Percentiles rank a stretch among this genome's conserved stretches.
These are phyloP conservation scores for Clitoria ternatea DNA, from an alignment of 306 rosid species.

Conservation along the genomic window DNA sequence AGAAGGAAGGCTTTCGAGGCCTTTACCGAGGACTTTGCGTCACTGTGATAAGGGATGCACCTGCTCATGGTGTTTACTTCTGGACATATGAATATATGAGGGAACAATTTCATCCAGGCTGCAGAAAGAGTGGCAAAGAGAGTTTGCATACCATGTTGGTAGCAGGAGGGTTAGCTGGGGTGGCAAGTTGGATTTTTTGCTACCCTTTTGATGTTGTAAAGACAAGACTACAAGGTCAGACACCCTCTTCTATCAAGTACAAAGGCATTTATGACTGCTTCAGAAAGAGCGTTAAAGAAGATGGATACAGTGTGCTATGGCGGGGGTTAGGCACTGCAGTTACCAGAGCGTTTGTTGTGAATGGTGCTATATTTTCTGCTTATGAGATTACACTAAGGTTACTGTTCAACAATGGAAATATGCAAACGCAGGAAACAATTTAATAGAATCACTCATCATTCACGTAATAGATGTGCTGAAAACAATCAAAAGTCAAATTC, in stretches of 20 bases:
- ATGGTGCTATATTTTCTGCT: constrained; percentile 78
- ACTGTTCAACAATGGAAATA: constrained; percentile 43
- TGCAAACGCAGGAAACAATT: constrained; percentile 36
- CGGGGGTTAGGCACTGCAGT: constrained; percentile 83
- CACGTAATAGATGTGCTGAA: background rate
- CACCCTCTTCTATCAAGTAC: constrained; percentile 45
- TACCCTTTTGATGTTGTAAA: constrained; percentile 81
- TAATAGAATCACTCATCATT: background rate
- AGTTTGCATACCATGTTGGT: constrained; percentile 59
- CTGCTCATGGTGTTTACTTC: constrained; percentile 66
- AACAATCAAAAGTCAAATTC: background rate
- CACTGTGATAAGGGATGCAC: constrained; percentile 67
- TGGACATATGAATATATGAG: constrained; percentile 73
- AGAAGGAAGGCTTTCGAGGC: constrained; percentile 59
- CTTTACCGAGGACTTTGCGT: constrained; percentile 63
- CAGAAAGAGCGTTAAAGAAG: constrained; percentile 52
- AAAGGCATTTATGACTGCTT: constrained; percentile 64
- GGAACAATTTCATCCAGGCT: constrained; percentile 78
- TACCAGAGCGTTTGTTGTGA: constrained; percentile 73
- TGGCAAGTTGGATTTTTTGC: constrained; percentile 75
- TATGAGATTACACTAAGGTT: constrained; percentile 70
- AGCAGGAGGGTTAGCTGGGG: constrained; percentile 82
- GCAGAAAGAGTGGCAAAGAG: constrained; percentile 60
- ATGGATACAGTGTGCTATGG: constrained; percentile 59
- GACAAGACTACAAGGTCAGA: constrained; percentile 72